Percentiles rank a stretch among this genome's conserved stretches.
These are phyloP conservation scores for Mallotus nudiflorus DNA, from an alignment of 345 rosid genomes.

Conservation along the genomic window DNA sequence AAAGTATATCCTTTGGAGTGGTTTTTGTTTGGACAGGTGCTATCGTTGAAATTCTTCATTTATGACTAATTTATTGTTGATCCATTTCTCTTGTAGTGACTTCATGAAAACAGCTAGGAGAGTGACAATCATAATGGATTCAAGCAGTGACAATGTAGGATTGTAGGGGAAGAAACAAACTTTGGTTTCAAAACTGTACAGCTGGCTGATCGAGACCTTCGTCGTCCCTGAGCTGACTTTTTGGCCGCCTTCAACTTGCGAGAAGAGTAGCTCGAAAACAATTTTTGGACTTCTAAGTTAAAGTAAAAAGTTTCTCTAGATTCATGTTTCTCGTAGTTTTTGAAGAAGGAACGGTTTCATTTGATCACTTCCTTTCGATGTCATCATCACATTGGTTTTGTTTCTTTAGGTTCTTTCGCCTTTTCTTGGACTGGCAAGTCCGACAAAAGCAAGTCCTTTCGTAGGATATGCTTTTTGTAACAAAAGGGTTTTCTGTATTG, in stretches of 20 bases:
- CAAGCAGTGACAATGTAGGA: conserved; percentile 50
- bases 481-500: neutral
- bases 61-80: neutral
- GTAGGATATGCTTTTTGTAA: conserved; percentile 12
- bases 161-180: conserved; percentile 28
- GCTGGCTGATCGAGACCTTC: conserved; percentile 27
- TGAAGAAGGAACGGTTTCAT: conserved; percentile 9
- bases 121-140: conserved; percentile 53
- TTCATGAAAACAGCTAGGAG: conserved; percentile 52
- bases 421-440: neutral
- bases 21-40: no score
- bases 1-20: no score
- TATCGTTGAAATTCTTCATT: neutral
- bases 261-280: conserved; percentile 18
- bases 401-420: neutral
- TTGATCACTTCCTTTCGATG: neutral
- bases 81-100: conserved; percentile 40
- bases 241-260: conserved; percentile 19
- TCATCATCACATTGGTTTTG: neutral
- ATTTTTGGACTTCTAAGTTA: conserved; percentile 14
- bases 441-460: conserved; percentile 20
- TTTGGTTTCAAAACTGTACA: conserved; percentile 44
- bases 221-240: conserved; percentile 26
- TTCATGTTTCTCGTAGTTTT: conserved; percentile 21
- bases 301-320: conserved; percentile 10